phyloP scores from a whole-genome alignment of 495 filamentous ascomycete species.

The Tuber umbilicatum region DNA sequence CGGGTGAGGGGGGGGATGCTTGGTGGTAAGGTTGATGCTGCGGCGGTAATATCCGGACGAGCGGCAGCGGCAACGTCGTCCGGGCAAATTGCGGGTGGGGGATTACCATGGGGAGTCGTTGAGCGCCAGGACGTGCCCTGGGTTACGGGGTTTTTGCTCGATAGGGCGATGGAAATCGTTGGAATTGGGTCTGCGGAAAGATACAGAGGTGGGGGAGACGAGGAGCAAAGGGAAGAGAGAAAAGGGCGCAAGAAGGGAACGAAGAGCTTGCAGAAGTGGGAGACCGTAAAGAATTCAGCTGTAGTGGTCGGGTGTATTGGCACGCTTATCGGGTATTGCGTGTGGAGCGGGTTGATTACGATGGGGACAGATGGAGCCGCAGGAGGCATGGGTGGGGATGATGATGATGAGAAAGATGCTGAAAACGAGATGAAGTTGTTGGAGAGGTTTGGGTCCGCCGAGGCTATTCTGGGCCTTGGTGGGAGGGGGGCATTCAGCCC shows the following conservation, averaged over 20 bases:
- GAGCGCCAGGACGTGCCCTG: slow-evolving; percentile 33
- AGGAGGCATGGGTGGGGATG: background rate
- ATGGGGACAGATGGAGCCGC: background rate
- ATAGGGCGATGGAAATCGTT: slow-evolving; percentile 14
- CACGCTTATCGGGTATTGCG: slow-evolving; percentile 31
- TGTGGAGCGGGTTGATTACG: slow-evolving; percentile 31
- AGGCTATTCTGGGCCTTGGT: slow-evolving; percentile 23
- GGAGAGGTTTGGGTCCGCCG: slow-evolving; percentile 12
- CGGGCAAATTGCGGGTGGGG: background rate
- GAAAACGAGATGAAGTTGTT: background rate
- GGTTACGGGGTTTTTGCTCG: slow-evolving; percentile 27
- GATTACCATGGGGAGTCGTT: slow-evolving; percentile 26
- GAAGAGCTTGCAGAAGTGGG: slow-evolving; percentile 8
- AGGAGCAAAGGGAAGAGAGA: slow-evolving; percentile 15
- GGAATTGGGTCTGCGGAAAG: background rate
- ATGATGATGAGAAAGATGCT: background rate
- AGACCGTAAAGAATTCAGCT: background rate
- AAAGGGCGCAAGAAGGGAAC: slow-evolving; percentile 13
- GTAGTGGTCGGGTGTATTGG: slow-evolving; percentile 20
- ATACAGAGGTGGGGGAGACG: slow-evolving; percentile 1
- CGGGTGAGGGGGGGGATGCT: slow-evolving; percentile 9
- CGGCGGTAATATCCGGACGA: slow-evolving; percentile 17
- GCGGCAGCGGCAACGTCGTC: background rate
- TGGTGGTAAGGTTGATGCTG: slow-evolving; percentile 11
- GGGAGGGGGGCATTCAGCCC: slow-evolving; percentile 7